Evolutionary conservation across 1,139 yeast species (phyloP), one percentile per base, ranked within the genome.

Genomic region (Blastobotrys indianensis): DNA sequence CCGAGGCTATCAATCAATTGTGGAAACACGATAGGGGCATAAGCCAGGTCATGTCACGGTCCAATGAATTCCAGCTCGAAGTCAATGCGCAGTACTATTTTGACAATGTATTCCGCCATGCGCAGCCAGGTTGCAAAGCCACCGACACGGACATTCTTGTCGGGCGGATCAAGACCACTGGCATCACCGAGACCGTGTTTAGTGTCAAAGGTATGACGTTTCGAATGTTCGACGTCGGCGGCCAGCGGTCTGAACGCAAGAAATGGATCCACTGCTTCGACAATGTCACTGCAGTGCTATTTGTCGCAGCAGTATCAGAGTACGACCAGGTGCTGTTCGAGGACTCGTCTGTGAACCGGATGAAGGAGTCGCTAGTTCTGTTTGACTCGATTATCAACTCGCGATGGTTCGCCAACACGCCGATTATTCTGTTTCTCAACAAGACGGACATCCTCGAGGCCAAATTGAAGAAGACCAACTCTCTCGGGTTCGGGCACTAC

Each of bases 201-300:
- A 73, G 74, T 49, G 79, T 90, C 50, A 55, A 57, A 75, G 84
- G 54, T 71, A 58, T 82, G 9, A 80, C 74, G 51, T 81, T 90
- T 60, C 80, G 79, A 57, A 86, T 94, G 41, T 71, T 88, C 47
- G 99, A 92, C 69, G 97, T 96, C 4, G 99, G 99, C 42, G 99
- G 99, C 1, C 98, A 92, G 67, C 73, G 98, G 49, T 80, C 90
- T 36, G 98, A 92, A 66, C 76, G 98, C 48, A 80, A 82, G 55
- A 92, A 92, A 63, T 92, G 98, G 98, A 85, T 92, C 51, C 96
- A 90, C 63, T 86, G 95, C 61, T 92, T 94, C 66, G 94, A 90
- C 59, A 87, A 85, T 54, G 88, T 92, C 47, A 85, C 95, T 0
- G 87, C 95, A 1, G 82, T 94, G 1, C 66, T 92, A 33, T 92